Base-by-base conservation (phyloP, 2,329 filamentous ascomycete species). In the Pseudogymnoascus sp. region DNA sequence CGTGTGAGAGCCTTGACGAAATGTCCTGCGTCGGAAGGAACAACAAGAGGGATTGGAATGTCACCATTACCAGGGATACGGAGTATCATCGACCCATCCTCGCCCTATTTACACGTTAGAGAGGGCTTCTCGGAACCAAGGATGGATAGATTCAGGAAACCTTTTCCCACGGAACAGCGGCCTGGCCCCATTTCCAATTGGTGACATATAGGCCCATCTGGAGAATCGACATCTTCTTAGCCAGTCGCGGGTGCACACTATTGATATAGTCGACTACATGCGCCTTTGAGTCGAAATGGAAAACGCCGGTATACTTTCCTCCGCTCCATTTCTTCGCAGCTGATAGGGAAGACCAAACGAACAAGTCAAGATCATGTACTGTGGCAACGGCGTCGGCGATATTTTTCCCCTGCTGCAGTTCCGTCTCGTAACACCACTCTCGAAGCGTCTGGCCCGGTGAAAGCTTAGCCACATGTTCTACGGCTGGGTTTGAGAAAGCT, bases 271-370 rank as follows among this genome's bases (percentile, higher is more conserved):
- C 62, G 8, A 66, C 64, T 2, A 70, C 63, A 6, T 68, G 66
- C 2, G 71, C 73, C 64, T 78, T 78, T 7, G 66, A 62, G 39
- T 78, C 75, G 58, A 76, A 76, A 64, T 77, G 75, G 60, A 74
- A 73, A 12, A 73, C 72, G 41, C 68, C 66, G 0, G 63, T 72
- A 66, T 77, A 76, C 61, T 77, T 75, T 5, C 75, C 76, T 14
- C 65, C 63, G 62, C 72, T 75, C 66, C 67, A 66, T 49, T 73
- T 72, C 45, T 66, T 72, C 8, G 69, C 70, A 62, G 72, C 66
- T 8, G 70, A 67, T 9, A 76, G 58, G 2, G 67, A 68, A 8
- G 73, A 75, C 23, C 72, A 66, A 19, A 76, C 63, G 23, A 49
- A 49, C 42, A 61, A 75, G 69, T 5, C 69, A 64, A 59, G 42